Evolutionary conservation across 441 rosid species (phyloP).

Genomic region (Flueggea neowawraea): DNA sequence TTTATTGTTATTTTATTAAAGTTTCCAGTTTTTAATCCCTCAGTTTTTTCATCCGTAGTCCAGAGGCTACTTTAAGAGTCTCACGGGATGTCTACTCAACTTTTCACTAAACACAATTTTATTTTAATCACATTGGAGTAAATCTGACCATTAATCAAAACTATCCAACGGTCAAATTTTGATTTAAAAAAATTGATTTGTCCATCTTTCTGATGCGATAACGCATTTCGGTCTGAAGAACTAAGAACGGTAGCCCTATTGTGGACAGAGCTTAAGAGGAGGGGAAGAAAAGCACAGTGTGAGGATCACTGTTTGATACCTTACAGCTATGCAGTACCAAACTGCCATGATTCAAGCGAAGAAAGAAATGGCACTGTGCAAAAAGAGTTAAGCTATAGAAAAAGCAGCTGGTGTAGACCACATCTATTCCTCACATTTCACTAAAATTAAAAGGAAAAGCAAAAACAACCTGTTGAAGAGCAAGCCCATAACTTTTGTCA

Average conservation of each 20-base stretch:
- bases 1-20: too few relatives aligned
- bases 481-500: slow-evolving; percentile 32
- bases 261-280: neutral
- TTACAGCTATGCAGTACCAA: slow-evolving; percentile 53
- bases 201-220: too few relatives aligned
- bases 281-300: too few relatives aligned
- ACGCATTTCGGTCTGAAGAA: neutral
- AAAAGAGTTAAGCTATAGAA: slow-evolving; percentile 6
- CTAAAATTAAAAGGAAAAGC: neutral
- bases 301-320: slow-evolving; percentile 30
- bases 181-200: too few relatives aligned
- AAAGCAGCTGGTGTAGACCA: slow-evolving; percentile 19
- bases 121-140: too few relatives aligned
- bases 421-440: slow-evolving; percentile 30
- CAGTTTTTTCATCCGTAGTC: too few relatives aligned
- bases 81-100: too few relatives aligned
- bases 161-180: too few relatives aligned
- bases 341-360: slow-evolving; percentile 48
- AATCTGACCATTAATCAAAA: too few relatives aligned
- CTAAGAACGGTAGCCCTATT: neutral
- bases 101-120: too few relatives aligned
- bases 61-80: too few relatives aligned
- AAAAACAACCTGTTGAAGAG: slow-evolving; percentile 8
- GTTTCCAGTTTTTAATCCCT: too few relatives aligned
- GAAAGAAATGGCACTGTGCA: slow-evolving; percentile 21